phyloP scores from a whole-genome alignment of 306 rosid species.

The Gillenia trifoliata region DNA sequence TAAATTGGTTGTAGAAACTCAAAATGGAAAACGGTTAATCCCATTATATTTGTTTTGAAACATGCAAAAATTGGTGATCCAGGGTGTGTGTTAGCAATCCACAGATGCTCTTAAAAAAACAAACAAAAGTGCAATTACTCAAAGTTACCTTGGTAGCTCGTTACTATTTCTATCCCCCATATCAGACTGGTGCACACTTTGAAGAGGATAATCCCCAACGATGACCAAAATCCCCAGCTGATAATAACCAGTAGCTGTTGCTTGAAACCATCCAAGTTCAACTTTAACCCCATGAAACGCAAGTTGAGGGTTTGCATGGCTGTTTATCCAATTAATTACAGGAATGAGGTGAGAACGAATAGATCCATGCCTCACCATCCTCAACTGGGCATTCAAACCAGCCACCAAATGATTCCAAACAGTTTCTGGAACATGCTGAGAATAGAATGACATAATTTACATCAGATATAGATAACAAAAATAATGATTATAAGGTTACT shows the following conservation, averaged over 20 bases:
- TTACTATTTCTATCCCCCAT: slow-evolving; percentile 38
- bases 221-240: slow-evolving; percentile 92
- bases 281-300: slow-evolving; percentile 89
- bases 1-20: not conserved
- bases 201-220: slow-evolving; percentile 70
- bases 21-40: not conserved
- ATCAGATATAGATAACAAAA: slow-evolving; percentile 4
- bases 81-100: not conserved
- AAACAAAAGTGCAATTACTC: slow-evolving; percentile 1
- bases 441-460: slow-evolving; percentile 14
- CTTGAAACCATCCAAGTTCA: slow-evolving; percentile 99
- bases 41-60: slow-evolving; percentile 8
- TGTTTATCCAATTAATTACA: slow-evolving; percentile 76
- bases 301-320: slow-evolving; percentile 95
- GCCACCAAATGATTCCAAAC: slow-evolving; percentile 95
- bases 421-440: slow-evolving; percentile 93
- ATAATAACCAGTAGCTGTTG: slow-evolving; percentile 98
- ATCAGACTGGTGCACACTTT: slow-evolving; percentile 48
- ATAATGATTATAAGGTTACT: not conserved
- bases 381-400: slow-evolving; percentile 93
- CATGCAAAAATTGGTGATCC: slow-evolving; percentile 8
- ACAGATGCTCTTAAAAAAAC: not conserved
- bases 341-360: slow-evolving; percentile 73
- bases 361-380: slow-evolving; percentile 84
- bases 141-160: slow-evolving; percentile 51